Evolutionary conservation across 2,329 filamentous ascomycete species (phyloP).

Genomic region (Neurospora crassa): DNA sequence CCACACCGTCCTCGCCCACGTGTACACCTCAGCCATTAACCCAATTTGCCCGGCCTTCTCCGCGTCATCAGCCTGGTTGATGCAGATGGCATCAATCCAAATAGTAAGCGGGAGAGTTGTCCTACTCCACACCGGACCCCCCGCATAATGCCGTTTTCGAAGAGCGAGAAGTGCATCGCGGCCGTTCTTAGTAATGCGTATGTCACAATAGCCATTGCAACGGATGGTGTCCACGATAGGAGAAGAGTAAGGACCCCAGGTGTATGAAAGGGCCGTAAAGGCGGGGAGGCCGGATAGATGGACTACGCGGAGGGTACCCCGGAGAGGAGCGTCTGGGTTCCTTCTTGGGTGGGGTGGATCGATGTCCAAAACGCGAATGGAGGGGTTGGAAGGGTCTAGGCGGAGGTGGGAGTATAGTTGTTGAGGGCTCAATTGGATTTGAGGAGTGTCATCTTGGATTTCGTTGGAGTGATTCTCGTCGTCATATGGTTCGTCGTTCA

Average conservation of each 20-base stretch:
- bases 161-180: not conserved
- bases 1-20: slow-evolving; percentile 4
- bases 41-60: slow-evolving; percentile 7
- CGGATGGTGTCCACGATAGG: not conserved
- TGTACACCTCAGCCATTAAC: slow-evolving; percentile 10
- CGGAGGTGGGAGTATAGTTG: not conserved
- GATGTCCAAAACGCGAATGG: slow-evolving; percentile 1
- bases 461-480: not conserved
- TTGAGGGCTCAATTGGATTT: not conserved
- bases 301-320: slow-evolving; percentile 1
- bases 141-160: not conserved
- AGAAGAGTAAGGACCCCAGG: slow-evolving; percentile 1
- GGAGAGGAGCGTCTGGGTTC: not conserved
- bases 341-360: not conserved
- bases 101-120: slow-evolving; percentile 14
- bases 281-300: not conserved
- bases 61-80: slow-evolving; percentile 6
- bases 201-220: not conserved
- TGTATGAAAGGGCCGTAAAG: slow-evolving; percentile 4
- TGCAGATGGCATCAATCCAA: slow-evolving; percentile 24
- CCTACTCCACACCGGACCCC: not conserved
- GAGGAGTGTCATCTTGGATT: not conserved
- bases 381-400: not conserved
- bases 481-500: not conserved
- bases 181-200: slow-evolving; percentile 4